Base-by-base conservation (phyloP, 78 protist species). In the Dictyostelium intermedium region DNA sequence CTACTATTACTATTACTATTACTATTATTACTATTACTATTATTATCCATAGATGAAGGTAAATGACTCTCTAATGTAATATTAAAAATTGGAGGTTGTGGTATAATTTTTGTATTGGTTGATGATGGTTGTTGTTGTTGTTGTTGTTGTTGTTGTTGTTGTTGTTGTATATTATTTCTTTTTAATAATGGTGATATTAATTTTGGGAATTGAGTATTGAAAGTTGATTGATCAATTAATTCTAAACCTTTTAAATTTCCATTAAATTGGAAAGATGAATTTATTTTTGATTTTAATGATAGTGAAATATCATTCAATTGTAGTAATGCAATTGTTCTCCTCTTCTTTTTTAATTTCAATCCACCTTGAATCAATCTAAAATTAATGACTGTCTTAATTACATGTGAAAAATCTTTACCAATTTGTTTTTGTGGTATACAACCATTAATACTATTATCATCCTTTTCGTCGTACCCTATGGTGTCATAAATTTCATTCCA, bases 401-500 rank as follows among this genome's bases (percentile, higher is more conserved):
- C 39, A 23, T 50, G 8, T 18, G 50, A 35, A 77, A 77, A 43
- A 77, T 77, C 82, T 34, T 56, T 82, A 43, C 35, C 76, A 30
- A 25, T 10, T 35, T 50, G 84, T 80, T 80, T 30, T 11, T 11
- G 45, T 47, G 13, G 66, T 16, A 5, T 0, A 50, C 7, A 2
- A 18, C 5, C 9, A 56, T 13, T 16, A 18, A 5, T 20, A 56
- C 2, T 56, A 56, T 5, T 56, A 45, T 30, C 50, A 30, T n/a
- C 60, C 1, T 25, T 82, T 27, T 87, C 87, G 8, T 39, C n/a
- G 14, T 70, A 89, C 8, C 94, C 94, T 32, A 89, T 89, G 0
- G 87, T 89, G 32, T 80, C 87, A 39, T 89, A 89, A n/a, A 89
- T 89, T 70, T 89, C 94, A 34, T 63, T 32, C 94, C 94, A 89